Percentiles rank a stretch among this genome's conserved stretches.
Conservation (phyloP, 108 stramenopile genomes). For the Cylindrotheca fusiformis region DNA sequence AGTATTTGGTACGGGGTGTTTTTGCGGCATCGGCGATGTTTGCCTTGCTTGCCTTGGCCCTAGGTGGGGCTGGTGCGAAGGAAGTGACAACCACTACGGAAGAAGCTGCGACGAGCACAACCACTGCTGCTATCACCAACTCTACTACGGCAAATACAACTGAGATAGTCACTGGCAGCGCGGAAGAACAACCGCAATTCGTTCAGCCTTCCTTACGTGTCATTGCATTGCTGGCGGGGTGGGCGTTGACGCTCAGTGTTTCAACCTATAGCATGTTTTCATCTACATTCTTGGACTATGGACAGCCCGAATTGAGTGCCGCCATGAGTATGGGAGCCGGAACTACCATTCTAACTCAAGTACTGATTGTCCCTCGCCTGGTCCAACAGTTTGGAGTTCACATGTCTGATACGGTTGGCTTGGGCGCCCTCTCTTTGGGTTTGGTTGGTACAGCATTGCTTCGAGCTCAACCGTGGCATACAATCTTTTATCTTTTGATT, state of each 20-base stretch:
- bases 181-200: background rate
- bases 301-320: constrained; percentile 19
- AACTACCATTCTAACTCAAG: constrained; percentile 18
- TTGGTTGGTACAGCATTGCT: constrained; percentile 18
- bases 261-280: constrained; percentile 35
- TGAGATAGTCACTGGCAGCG: background rate
- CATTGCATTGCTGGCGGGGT: constrained; percentile 29
- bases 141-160: background rate
- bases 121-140: background rate
- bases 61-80: background rate
- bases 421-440: constrained; percentile 10
- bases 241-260: constrained; percentile 23
- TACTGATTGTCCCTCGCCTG: constrained; percentile 18
- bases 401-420: constrained; percentile 8
- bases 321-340: constrained; percentile 24
- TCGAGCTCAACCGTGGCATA: constrained; percentile 26
- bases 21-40: constrained; percentile 11
- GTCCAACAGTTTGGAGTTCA: constrained; percentile 16
- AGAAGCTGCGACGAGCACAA: constrained; percentile 1
- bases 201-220: constrained; percentile 22
- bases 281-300: constrained; percentile 22
- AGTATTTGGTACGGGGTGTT: constrained; percentile 20
- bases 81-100: no score
- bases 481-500: constrained; percentile 21
- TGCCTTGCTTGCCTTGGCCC: constrained; percentile 3